Conservation (phyloP, 164 flowering plant genomes). For the Macadamia integrifolia region DNA sequence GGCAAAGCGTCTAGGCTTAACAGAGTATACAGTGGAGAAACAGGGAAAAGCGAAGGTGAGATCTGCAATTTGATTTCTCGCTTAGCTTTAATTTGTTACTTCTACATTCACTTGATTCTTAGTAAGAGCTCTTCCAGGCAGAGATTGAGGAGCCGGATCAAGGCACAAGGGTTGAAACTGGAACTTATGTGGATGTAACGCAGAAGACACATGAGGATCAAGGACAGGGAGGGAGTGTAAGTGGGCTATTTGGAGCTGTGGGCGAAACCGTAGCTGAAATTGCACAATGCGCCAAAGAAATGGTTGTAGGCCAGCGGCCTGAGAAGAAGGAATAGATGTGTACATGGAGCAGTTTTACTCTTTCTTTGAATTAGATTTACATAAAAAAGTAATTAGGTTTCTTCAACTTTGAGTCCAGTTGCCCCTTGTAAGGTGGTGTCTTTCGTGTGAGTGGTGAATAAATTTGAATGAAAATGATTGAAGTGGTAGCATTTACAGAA, state of each 20-base stretch:
- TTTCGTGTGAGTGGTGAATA: neutral
- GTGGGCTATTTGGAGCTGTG: conserved; percentile 42
- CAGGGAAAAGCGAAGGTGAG: conserved; percentile 42
- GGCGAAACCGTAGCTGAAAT: conserved; percentile 66
- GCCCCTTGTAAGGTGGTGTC: neutral
- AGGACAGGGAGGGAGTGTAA: conserved; percentile 3
- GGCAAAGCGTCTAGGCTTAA: no score
- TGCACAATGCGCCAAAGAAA: conserved; percentile 40
- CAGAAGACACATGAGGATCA: neutral
- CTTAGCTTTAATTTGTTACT: neutral
- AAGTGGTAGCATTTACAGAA: neutral
- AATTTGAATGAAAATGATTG: conserved; percentile 3
- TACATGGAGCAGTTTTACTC: neutral
- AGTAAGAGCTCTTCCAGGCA: neutral
- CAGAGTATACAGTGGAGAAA: conserved; percentile 28
- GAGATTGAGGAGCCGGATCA: neutral
- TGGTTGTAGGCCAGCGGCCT: conserved; percentile 32
- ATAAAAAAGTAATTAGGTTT: no score
- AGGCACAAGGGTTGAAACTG: neutral
- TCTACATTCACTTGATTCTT: neutral
- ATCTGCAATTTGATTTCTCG: no score
- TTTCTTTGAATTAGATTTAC: neutral
- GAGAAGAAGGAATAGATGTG: neutral
- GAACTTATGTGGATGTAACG: neutral
- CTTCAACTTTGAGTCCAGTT: no score